Evolutionary conservation across 108 stramenopile species (phyloP).

Genomic region (Thalassiosira profunda): DNA sequence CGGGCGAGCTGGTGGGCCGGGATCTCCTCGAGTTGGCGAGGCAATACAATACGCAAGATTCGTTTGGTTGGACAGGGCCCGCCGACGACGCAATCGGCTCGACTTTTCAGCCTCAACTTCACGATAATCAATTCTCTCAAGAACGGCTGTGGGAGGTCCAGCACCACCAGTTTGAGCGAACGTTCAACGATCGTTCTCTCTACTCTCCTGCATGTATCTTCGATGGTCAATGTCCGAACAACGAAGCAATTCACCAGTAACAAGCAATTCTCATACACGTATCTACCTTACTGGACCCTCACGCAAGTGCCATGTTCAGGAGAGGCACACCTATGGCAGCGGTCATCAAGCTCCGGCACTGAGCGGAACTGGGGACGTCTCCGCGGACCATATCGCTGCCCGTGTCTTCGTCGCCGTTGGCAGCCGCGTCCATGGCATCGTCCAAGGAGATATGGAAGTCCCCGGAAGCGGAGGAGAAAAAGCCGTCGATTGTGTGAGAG

Average conservation of each 20-base stretch:
- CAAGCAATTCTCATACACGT: no score
- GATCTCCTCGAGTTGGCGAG: slow-evolving; percentile 53
- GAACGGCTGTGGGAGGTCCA: neutral
- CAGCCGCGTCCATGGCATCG: neutral
- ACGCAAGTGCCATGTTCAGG: no score
- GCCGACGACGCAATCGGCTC: slow-evolving; percentile 2
- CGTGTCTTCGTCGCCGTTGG: neutral
- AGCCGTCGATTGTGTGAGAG: slow-evolving; percentile 5
- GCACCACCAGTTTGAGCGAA: slow-evolving; percentile 49
- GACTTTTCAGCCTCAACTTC: slow-evolving; percentile 21
- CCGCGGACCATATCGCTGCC: neutral
- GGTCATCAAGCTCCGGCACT: slow-evolving; percentile 28
- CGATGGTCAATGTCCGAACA: slow-evolving; percentile 62
- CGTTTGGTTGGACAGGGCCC: slow-evolving; percentile 21
- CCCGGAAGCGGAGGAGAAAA: neutral
- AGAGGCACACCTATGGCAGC: neutral
- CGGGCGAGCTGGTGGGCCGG: slow-evolving; percentile 67
- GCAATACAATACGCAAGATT: slow-evolving; percentile 11
- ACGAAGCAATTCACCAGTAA: no score
- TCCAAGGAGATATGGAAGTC: neutral
- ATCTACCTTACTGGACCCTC: no score
- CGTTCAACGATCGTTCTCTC: slow-evolving; percentile 55
- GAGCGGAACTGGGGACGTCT: neutral
- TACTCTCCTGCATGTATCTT: slow-evolving; percentile 54
- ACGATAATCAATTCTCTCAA: slow-evolving; percentile 10